Percentiles rank a stretch among this genome's conserved stretches.
Evolutionary conservation across 2,329 filamentous ascomycete species (phyloP).

Genomic region (Aspergillus arachidicola): DNA sequence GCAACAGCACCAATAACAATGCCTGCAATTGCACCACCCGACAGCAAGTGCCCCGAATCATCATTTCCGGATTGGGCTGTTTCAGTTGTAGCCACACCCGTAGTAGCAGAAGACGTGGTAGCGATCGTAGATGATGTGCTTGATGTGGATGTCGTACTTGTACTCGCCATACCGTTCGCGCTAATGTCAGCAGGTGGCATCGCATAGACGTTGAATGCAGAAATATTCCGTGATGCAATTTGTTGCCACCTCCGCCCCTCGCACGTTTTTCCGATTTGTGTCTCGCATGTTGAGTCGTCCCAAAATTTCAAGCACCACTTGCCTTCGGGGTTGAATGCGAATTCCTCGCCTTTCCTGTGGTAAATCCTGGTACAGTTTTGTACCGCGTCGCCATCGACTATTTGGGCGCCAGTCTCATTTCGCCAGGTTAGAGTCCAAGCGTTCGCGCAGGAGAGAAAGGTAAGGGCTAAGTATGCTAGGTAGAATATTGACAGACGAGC

Average conservation of each 20-base stretch:
- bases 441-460: not conserved
- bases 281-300: conserved; percentile 9
- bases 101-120: not conserved
- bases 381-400: not conserved
- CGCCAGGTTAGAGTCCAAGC: conserved; percentile 21
- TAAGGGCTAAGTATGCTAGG: conserved; percentile 1
- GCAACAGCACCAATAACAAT: conserved; percentile 8
- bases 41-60: not conserved
- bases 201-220: conserved; percentile 16
- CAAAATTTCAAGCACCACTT: conserved; percentile 19
- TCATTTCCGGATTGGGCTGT: not conserved
- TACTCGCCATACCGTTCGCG: conserved; percentile 5
- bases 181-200: conserved; percentile 14
- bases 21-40: conserved; percentile 7
- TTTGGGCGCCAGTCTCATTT: conserved; percentile 13
- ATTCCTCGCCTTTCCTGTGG: conserved; percentile 13
- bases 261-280: conserved; percentile 12
- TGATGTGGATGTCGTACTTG: not conserved
- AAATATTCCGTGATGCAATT: conserved; percentile 9
- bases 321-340: conserved; percentile 19
- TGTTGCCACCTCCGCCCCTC: conserved; percentile 14
- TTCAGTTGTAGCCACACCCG: not conserved
- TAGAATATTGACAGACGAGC: not conserved
- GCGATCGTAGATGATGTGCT: conserved; percentile 1
- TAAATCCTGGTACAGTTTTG: conserved; percentile 18